Evolutionary conservation across 768 basidiomycete species (phyloP).

Genomic region (Lentinula sp.): DNA sequence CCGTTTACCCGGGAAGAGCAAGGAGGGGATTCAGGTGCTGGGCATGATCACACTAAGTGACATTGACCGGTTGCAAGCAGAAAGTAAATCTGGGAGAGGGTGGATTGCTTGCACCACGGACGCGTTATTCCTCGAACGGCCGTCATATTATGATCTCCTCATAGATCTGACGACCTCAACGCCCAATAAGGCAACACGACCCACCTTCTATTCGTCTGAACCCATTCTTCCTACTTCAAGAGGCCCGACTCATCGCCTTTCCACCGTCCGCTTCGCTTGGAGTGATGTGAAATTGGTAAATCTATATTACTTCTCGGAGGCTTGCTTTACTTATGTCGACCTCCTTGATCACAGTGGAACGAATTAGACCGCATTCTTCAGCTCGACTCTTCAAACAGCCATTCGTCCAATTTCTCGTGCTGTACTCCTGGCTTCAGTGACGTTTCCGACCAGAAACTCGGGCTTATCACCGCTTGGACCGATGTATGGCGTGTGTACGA

Average conservation of each 20-base stretch:
- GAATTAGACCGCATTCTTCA: slow-evolving; percentile 67
- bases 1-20: slow-evolving; percentile 31
- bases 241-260: slow-evolving; percentile 48
- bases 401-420: slow-evolving; percentile 27
- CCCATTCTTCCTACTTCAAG: slow-evolving; percentile 27
- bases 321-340: background rate
- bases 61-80: slow-evolving; percentile 52
- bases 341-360: slow-evolving; percentile 50
- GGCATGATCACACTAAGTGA: slow-evolving; percentile 80
- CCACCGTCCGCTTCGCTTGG: slow-evolving; percentile 71
- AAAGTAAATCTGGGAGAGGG: slow-evolving; percentile 55
- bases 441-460: slow-evolving; percentile 24
- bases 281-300: slow-evolving; percentile 73
- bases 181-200: slow-evolving; percentile 53
- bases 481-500: slow-evolving; percentile 82
- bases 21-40: slow-evolving; percentile 58
- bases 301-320: background rate
- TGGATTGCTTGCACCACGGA: slow-evolving; percentile 91
- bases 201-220: slow-evolving; percentile 60
- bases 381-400: slow-evolving; percentile 34
- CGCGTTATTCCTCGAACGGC: slow-evolving; percentile 78
- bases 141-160: slow-evolving; percentile 72
- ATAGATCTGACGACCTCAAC: slow-evolving; percentile 73
- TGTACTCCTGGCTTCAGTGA: slow-evolving; percentile 22
- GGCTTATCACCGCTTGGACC: slow-evolving; percentile 48